Conservation (phyloP, 2,329 filamentous ascomycete species). For the Aspergillus brunneoviolaceus region DNA sequence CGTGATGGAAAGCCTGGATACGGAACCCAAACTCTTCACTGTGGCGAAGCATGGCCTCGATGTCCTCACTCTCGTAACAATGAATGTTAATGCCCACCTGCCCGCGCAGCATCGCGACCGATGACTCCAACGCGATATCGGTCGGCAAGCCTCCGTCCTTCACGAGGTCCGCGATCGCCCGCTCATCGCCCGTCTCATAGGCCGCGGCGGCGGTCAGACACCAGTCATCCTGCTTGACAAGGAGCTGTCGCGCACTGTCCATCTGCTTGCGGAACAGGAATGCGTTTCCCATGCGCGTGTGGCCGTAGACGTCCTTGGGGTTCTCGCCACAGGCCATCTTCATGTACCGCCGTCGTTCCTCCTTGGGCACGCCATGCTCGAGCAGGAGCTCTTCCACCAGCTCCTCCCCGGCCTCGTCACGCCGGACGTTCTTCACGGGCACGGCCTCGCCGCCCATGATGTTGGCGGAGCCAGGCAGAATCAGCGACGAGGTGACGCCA, state of each 20-base stretch:
- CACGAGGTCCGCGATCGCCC: not conserved
- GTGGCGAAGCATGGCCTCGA: not conserved
- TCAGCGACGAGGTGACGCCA: not conserved
- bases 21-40: constrained; percentile 1
- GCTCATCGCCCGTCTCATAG: not conserved
- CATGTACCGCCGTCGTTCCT: not conserved
- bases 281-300: not conserved
- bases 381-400: not conserved
- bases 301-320: constrained; percentile 23
- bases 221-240: not conserved
- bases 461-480: not conserved
- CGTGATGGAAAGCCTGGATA: constrained; percentile 1
- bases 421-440: not conserved
- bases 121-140: not conserved
- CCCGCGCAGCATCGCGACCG: not conserved
- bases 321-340: constrained; percentile 4
- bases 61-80: constrained; percentile 1
- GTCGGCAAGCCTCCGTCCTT: not conserved
- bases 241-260: not conserved
- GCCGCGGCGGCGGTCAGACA: not conserved
- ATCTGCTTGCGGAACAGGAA: constrained; percentile 1
- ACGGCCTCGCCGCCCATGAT: not conserved
- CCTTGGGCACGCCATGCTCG: not conserved
- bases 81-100: not conserved
- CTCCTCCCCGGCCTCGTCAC: not conserved